These are phyloP conservation scores for Phytophthora lateralis DNA, from an alignment of 352 stramenopile species.

Conservation along the genomic window DNA sequence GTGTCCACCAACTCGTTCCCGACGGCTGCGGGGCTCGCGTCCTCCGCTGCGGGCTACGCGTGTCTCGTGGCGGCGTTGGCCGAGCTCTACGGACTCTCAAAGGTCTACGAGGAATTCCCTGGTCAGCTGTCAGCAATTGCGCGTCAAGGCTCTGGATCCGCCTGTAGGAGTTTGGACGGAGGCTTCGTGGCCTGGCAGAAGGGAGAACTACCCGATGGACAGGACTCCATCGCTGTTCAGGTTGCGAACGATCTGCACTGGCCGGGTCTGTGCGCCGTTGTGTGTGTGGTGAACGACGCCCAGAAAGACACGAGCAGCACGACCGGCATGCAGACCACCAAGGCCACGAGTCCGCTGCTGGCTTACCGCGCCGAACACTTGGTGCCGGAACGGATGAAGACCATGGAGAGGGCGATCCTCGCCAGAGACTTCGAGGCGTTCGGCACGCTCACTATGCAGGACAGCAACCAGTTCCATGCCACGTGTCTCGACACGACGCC, in stretches of 20 bases:
- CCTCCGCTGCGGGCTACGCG: slow-evolving; percentile 96
- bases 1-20: slow-evolving; percentile 98
- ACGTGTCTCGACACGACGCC: slow-evolving; percentile 98
- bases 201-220: slow-evolving; percentile 72
- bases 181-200: slow-evolving; percentile 98
- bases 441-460: slow-evolving; percentile 97
- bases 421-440: slow-evolving; percentile 95
- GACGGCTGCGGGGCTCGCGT: slow-evolving; percentile 97
- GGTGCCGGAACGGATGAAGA: slow-evolving; percentile 83
- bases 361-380: slow-evolving; percentile 83
- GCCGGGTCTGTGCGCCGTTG: slow-evolving; percentile 94
- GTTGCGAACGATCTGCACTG: slow-evolving; percentile 92
- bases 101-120: slow-evolving; percentile 89
- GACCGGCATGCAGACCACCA: slow-evolving; percentile 94
- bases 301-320: slow-evolving; percentile 98
- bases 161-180: slow-evolving; percentile 95
- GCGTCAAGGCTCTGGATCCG: slow-evolving; percentile 95
- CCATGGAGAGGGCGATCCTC: slow-evolving; percentile 92
- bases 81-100: slow-evolving; percentile 86
- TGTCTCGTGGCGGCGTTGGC: slow-evolving; percentile 92
- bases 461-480: slow-evolving; percentile 98
- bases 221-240: slow-evolving; percentile 70
- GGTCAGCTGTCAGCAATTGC: slow-evolving; percentile 94
- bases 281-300: slow-evolving; percentile 96
- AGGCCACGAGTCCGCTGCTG: slow-evolving; percentile 93